phyloP scores from a whole-genome alignment of 2,329 filamentous ascomycete genomes.

The Aureobasidium subglaciale region DNA sequence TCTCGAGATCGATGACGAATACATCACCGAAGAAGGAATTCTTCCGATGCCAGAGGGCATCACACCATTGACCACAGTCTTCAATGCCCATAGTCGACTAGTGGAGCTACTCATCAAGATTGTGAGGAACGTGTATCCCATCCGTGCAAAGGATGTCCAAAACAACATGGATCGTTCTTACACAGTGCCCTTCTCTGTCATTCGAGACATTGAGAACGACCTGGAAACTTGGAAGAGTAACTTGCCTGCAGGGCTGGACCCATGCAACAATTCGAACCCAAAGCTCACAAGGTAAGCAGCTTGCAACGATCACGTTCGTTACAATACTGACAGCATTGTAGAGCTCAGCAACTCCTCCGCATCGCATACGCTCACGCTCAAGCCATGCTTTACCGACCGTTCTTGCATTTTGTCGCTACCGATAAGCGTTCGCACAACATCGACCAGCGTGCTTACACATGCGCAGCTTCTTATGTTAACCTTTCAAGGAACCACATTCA shows the following conservation, averaged over 20 bases:
- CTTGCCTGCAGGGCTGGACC: constrained; percentile 69
- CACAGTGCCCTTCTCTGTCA: constrained; percentile 56
- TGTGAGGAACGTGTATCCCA: constrained; percentile 57
- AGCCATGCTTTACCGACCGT: constrained; percentile 74
- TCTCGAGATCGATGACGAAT: constrained; percentile 43
- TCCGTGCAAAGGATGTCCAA: constrained; percentile 41
- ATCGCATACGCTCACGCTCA: constrained; percentile 80
- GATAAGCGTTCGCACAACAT: constrained; percentile 43
- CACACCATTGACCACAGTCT: constrained; percentile 52
- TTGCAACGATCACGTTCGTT: not conserved
- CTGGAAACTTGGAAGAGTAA: constrained; percentile 57
- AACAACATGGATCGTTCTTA: constrained; percentile 46
- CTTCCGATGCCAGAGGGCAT: constrained; percentile 48
- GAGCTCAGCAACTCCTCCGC: constrained; percentile 65
- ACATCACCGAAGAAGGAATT: constrained; percentile 43
- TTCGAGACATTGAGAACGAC: constrained; percentile 57
- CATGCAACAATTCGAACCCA: constrained; percentile 63
- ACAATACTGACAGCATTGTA: constrained; percentile 22
- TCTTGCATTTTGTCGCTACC: constrained; percentile 74
- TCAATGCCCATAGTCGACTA: constrained; percentile 54
- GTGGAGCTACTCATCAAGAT: constrained; percentile 54
- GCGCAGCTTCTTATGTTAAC: constrained; percentile 59
- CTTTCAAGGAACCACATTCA: constrained; percentile 69
- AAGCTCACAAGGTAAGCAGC: constrained; percentile 65
- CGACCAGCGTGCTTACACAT: constrained; percentile 74